phyloP scores from a whole-genome alignment of 805 yeast species.

The Lachancea nothofagi region DNA sequence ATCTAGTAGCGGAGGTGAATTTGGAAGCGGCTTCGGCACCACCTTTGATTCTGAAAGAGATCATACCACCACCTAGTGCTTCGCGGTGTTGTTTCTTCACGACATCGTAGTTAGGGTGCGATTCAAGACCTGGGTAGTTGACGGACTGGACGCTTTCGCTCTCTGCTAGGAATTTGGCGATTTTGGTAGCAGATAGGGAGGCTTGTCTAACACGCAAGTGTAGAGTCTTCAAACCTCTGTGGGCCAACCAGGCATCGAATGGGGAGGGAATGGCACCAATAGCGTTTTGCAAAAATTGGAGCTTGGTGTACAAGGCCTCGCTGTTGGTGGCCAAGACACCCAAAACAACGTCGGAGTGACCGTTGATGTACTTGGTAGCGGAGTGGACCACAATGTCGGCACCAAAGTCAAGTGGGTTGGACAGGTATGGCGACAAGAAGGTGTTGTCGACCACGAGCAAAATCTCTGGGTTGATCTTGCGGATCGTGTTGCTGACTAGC shows the following conservation, averaged over 20 bases:
- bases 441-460: constrained; percentile 81
- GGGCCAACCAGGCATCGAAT: constrained; percentile 89
- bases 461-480: constrained; percentile 46
- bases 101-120: constrained; percentile 57
- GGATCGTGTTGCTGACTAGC: constrained; percentile 52
- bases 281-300: constrained; percentile 79
- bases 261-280: constrained; percentile 87
- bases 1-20: constrained; percentile 66
- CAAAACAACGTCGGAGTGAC: constrained; percentile 87
- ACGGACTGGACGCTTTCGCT: constrained; percentile 56
- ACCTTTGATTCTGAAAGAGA: constrained; percentile 79
- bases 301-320: constrained; percentile 52
- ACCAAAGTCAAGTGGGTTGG: constrained; percentile 76
- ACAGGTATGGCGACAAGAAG: constrained; percentile 79
- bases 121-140: constrained; percentile 76
- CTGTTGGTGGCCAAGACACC: constrained; percentile 74
- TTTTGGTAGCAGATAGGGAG: constrained; percentile 54
- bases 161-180: constrained; percentile 55
- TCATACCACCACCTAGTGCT: constrained; percentile 87
- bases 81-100: constrained; percentile 75
- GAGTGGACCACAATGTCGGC: constrained; percentile 87
- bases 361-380: constrained; percentile 85
- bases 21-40: constrained; percentile 71
- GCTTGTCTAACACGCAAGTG: constrained; percentile 76
- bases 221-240: constrained; percentile 83